A percentile compares a stretch with the other conserved stretches of the same genome.
Conservation (phyloP, 2,329 filamentous ascomycete genomes). For the Aspergillus sp. region DNA sequence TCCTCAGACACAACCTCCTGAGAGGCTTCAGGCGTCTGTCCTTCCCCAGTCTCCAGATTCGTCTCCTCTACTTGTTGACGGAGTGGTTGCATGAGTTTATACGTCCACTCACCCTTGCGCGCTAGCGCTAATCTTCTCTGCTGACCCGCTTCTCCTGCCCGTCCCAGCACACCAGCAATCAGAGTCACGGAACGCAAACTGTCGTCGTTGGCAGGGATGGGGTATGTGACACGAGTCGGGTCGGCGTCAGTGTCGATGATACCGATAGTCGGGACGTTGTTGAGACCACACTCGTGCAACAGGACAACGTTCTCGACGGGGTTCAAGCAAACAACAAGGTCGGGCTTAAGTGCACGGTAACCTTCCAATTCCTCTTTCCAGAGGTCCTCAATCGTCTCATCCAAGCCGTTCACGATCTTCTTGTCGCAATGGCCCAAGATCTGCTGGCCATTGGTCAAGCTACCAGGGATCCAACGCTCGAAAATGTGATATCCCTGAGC, state of each 20-base stretch:
- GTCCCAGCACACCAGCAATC: conserved; percentile 81
- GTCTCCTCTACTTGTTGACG: not conserved
- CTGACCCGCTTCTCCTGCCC: conserved; percentile 79
- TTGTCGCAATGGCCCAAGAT: conserved; percentile 71
- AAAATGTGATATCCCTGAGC: conserved; percentile 84
- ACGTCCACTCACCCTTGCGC: conserved; percentile 63
- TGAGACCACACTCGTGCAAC: conserved; percentile 85
- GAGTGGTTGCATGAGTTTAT: conserved; percentile 30
- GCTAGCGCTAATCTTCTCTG: conserved; percentile 66
- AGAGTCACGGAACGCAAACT: conserved; percentile 80
- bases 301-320: conserved; percentile 88
- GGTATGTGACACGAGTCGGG: conserved; percentile 92
- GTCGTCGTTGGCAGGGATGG: conserved; percentile 96
- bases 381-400: conserved; percentile 59
- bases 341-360: conserved; percentile 72
- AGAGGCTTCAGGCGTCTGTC: not conserved
- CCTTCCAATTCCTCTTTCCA: conserved; percentile 67
- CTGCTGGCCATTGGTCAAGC: conserved; percentile 88
- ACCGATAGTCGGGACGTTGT: conserved; percentile 90
- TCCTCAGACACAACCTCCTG: not conserved
- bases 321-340: conserved; percentile 90
- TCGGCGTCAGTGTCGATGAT: conserved; percentile 92
- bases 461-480: conserved; percentile 87
- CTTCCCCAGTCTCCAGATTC: not conserved
- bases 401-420: conserved; percentile 75